These are phyloP conservation scores for Penicillium bovifimosum DNA, from an alignment of 495 filamentous ascomycete species.

Conservation along the genomic window DNA sequence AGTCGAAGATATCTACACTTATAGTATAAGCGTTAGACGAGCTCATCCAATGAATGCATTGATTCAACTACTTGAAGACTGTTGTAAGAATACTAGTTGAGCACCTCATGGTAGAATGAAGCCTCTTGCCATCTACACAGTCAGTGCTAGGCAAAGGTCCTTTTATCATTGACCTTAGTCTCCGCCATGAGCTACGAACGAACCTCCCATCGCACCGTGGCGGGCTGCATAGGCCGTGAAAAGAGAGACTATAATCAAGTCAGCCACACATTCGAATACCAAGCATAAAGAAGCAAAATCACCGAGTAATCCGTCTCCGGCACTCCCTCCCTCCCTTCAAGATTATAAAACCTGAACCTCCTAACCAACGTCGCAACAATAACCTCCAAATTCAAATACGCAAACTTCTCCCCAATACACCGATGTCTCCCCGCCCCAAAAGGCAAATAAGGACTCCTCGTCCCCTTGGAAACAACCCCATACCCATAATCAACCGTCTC, in stretches of 20 bases:
- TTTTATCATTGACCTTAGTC: too few relatives aligned
- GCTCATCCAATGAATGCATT: too few relatives aligned
- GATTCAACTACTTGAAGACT: too few relatives aligned
- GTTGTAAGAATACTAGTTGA: too few relatives aligned
- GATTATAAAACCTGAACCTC: conserved; percentile 66
- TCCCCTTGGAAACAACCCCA: conserved; percentile 85
- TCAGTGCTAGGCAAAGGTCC: too few relatives aligned
- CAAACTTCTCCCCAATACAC: conserved; percentile 97
- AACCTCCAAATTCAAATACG: conserved; percentile 82
- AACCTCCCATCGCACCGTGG: conserved; percentile 61
- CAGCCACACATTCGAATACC: background rate
- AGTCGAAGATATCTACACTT: too few relatives aligned
- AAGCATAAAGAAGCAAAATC: conserved; percentile 28
- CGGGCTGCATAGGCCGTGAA: conserved; percentile 56
- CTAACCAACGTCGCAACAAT: conserved; percentile 78
- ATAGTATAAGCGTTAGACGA: too few relatives aligned
- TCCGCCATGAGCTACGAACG: conserved; percentile 25
- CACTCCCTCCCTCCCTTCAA: conserved; percentile 60
- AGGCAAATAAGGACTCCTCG: conserved; percentile 80
- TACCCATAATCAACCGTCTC: conserved; percentile 83
- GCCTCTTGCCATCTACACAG: too few relatives aligned
- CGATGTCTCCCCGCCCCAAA: conserved; percentile 92
- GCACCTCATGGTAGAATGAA: too few relatives aligned
- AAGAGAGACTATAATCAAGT: conserved; percentile 31
- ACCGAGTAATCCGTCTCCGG: conserved; percentile 83